phyloP scores from a whole-genome alignment of 2,329 filamentous ascomycete species.

The Lojkania enalia region DNA sequence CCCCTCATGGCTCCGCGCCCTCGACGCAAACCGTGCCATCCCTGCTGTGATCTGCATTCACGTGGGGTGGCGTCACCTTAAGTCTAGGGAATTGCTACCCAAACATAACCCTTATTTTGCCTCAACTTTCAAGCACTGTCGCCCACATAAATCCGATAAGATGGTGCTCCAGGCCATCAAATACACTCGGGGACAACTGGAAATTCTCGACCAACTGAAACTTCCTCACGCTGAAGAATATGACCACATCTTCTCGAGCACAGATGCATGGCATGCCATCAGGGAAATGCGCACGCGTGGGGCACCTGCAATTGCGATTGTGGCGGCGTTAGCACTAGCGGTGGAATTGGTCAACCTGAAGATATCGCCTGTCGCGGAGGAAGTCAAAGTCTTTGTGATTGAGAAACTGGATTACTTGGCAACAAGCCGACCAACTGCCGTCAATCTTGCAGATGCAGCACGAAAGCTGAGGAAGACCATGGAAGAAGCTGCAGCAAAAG shows the following conservation, averaged over 20 bases:
- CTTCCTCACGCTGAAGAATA: constrained; percentile 81
- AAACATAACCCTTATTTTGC: constrained; percentile 13
- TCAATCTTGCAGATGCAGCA: constrained; percentile 91
- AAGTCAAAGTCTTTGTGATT: constrained; percentile 69
- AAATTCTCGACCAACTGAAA: constrained; percentile 82
- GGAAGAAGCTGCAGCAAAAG: constrained; percentile 51
- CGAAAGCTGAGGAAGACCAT: constrained; percentile 72
- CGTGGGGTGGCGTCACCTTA: constrained; percentile 21
- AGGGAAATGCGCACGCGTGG: constrained; percentile 77
- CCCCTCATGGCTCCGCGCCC: neutral
- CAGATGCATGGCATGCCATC: constrained; percentile 82
- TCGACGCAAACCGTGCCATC: constrained; percentile 7
- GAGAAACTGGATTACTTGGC: constrained; percentile 83
- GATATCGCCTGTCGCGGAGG: constrained; percentile 58
- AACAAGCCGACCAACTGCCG: constrained; percentile 87
- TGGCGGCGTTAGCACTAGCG: constrained; percentile 86
- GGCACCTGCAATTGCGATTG: constrained; percentile 95
- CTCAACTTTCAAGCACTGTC: constrained; percentile 1
- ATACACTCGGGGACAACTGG: constrained; percentile 70
- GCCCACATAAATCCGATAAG: constrained; percentile 9
- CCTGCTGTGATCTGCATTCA: constrained; percentile 14
- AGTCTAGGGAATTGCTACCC: constrained; percentile 11
- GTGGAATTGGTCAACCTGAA: constrained; percentile 73
- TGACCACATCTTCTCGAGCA: constrained; percentile 68
- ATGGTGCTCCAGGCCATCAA: constrained; percentile 75